These are phyloP conservation scores for Dactylonectria macrodidyma DNA, from an alignment of 2,329 filamentous ascomycete genomes.

Conservation along the genomic window DNA sequence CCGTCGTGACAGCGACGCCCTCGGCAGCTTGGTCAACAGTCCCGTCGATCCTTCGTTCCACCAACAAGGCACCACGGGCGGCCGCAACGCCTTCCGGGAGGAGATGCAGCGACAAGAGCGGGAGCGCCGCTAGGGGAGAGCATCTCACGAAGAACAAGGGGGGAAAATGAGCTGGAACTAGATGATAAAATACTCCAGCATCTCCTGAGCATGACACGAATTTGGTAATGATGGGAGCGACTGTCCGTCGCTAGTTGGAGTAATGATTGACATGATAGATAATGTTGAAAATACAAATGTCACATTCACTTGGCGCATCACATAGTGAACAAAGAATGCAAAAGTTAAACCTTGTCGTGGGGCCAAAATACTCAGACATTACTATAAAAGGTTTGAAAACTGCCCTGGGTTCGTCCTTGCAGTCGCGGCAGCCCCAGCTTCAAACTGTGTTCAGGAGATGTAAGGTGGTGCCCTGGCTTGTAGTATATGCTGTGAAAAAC, in stretches of 20 bases:
- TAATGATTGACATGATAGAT: slow-evolving; percentile 43
- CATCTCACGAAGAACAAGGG: slow-evolving; percentile 10
- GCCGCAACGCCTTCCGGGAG: slow-evolving; percentile 63
- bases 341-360: not conserved
- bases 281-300: slow-evolving; percentile 46
- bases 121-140: slow-evolving; percentile 49
- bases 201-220: slow-evolving; percentile 28
- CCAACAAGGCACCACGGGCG: slow-evolving; percentile 53
- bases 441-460: not conserved
- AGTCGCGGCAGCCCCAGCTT: not conserved
- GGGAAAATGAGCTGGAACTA: slow-evolving; percentile 2
- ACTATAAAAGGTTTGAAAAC: not conserved
- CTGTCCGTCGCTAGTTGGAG: slow-evolving; percentile 32
- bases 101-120: slow-evolving; percentile 64
- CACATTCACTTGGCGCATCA: slow-evolving; percentile 21
- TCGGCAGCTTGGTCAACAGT: slow-evolving; percentile 65
- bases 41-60: slow-evolving; percentile 61
- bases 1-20: slow-evolving; percentile 61
- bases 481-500: slow-evolving; percentile 8
- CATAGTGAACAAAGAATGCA: not conserved
- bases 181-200: slow-evolving; percentile 3
- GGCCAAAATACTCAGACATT: not conserved
- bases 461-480: not conserved
- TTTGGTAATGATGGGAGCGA: slow-evolving; percentile 30
- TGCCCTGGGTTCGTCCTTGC: not conserved